Conservation (phyloP, 495 filamentous ascomycete genomes). For the Saxophila tyrrhenica region DNA sequence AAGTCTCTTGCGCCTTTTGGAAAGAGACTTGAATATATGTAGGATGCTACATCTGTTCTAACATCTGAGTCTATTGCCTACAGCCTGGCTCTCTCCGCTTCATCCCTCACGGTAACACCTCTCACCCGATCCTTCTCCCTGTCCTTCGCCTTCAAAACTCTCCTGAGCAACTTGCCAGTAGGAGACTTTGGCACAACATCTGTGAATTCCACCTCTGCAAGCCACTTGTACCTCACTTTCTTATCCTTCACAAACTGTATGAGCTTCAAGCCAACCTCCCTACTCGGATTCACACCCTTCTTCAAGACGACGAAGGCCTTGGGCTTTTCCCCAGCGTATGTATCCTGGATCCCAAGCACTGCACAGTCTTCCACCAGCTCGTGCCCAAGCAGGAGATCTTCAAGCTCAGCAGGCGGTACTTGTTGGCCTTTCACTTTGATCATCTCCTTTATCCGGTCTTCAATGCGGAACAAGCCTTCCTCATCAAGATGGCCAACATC, state of each 20-base stretch:
- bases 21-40: too few relatives aligned
- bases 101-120: constrained; percentile 30
- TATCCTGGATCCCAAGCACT: constrained; percentile 55
- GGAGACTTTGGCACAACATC: constrained; percentile 56
- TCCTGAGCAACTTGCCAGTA: constrained; percentile 19
- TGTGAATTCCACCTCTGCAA: constrained; percentile 59
- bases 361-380: constrained; percentile 61
- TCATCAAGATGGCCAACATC: constrained; percentile 33
- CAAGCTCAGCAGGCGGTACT: constrained; percentile 53
- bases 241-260: constrained; percentile 47
- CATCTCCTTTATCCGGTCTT: constrained; percentile 25
- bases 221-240: constrained; percentile 63
- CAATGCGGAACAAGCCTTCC: constrained; percentile 21
- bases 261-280: constrained; percentile 53
- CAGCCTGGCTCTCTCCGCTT: constrained; percentile 31
- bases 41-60: neutral
- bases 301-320: constrained; percentile 60
- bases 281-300: constrained; percentile 30
- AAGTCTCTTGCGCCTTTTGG: too few relatives aligned
- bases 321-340: constrained; percentile 49
- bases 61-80: constrained; percentile 8
- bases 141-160: constrained; percentile 35
- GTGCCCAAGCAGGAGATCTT: constrained; percentile 62
- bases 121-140: constrained; percentile 22
- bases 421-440: constrained; percentile 22